Conservation (phyloP, 257 asterid genomes). For the Marsdenia floribunda region DNA sequence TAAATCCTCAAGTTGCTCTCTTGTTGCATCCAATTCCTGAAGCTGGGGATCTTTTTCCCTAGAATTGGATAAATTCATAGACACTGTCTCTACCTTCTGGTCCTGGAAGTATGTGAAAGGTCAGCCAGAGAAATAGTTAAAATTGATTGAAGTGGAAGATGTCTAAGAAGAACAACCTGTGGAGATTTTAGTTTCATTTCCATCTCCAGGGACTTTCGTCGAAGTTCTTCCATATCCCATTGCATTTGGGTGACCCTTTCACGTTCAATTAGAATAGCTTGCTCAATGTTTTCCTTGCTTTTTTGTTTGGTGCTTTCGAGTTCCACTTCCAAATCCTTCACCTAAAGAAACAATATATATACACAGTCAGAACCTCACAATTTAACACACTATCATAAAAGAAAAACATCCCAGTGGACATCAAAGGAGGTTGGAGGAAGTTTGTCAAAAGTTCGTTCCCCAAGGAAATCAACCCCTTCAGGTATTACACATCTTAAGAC, state of each 20-base stretch:
- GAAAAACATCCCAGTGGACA: not conserved
- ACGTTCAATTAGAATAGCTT: constrained; percentile 78
- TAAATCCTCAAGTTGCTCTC: constrained; percentile 54
- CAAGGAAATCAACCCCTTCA: not conserved
- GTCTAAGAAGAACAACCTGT: constrained; percentile 43
- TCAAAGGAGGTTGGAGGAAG: not conserved
- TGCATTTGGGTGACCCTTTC: constrained; percentile 96
- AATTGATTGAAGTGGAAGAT: constrained; percentile 13
- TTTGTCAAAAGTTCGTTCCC: not conserved
- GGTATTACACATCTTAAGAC: not conserved
- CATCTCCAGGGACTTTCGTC: constrained; percentile 74
- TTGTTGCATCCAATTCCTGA: constrained; percentile 58
- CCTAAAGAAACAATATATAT: constrained; percentile 36
- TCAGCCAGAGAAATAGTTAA: constrained; percentile 11
- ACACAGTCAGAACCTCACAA: not conserved
- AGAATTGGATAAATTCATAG: constrained; percentile 25
- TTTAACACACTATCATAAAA: not conserved
- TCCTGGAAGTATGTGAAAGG: constrained; percentile 34
- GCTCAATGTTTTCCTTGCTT: constrained; percentile 88
- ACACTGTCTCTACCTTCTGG: constrained; percentile 28
- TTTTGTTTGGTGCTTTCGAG: constrained; percentile 80
- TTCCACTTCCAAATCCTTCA: constrained; percentile 96
- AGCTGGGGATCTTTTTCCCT: constrained; percentile 41
- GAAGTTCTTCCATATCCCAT: constrained; percentile 99
- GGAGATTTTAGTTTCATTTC: constrained; percentile 69